These are phyloP conservation scores for Prunus mume DNA, from an alignment of 306 rosid species.

Conservation along the genomic window DNA sequence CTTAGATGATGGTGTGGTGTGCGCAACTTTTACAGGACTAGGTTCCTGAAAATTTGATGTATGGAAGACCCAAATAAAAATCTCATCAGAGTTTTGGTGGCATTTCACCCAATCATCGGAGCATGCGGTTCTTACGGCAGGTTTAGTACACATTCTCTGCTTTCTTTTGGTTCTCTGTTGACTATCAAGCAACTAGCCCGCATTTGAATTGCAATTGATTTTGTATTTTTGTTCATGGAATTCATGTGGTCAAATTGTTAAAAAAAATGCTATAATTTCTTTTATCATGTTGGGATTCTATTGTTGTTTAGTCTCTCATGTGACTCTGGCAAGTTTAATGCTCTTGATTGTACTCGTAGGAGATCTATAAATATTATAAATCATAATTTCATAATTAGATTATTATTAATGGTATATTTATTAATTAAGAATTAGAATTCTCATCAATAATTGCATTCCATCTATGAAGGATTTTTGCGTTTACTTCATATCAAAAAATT, in stretches of 20 bases:
- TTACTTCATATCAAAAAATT: too few species aligned
- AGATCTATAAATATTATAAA: neutral
- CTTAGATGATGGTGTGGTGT: too few species aligned
- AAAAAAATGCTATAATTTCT: neutral
- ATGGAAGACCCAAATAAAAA: too few species aligned
- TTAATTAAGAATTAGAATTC: too few species aligned
- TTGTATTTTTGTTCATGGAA: neutral
- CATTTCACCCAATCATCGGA: slow-evolving; percentile 78
- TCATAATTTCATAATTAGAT: neutral
- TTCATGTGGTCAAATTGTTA: neutral
- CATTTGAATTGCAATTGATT: neutral
- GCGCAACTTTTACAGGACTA: slow-evolving; percentile 16
- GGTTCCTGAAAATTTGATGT: too few species aligned
- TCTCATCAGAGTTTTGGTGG: slow-evolving; percentile 49
- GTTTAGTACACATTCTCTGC: slow-evolving; percentile 31
- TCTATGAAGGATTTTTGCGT: too few species aligned
- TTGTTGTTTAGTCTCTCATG: neutral
- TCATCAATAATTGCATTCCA: too few species aligned
- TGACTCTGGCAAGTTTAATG: neutral
- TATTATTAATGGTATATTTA: neutral
- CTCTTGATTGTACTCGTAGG: neutral
- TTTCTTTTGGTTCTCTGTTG: neutral
- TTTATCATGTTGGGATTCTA: neutral
- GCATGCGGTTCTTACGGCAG: slow-evolving; percentile 89
- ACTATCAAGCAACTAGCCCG: neutral